Percentiles rank a stretch among this genome's conserved stretches.
These are phyloP conservation scores for Trichoderma guizhouense DNA, from an alignment of 2,329 filamentous ascomycete genomes.

Conservation along the genomic window DNA sequence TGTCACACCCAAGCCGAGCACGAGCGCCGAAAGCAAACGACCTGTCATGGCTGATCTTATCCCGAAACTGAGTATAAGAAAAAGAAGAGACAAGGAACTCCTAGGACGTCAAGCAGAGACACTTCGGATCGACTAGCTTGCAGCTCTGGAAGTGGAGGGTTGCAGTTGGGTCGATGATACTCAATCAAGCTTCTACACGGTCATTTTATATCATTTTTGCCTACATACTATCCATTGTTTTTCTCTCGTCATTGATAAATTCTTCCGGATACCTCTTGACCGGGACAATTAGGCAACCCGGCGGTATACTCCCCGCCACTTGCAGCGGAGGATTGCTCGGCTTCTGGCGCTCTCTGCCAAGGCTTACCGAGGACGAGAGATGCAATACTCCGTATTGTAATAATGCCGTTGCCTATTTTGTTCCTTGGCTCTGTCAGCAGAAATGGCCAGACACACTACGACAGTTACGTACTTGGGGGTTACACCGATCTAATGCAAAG, in stretches of 20 bases:
- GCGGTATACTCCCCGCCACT: neutral
- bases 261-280: neutral
- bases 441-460: neutral
- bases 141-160: neutral
- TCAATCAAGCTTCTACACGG: neutral
- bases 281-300: neutral
- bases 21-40: conserved; percentile 9
- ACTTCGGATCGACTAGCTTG: neutral
- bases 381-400: neutral
- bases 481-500: conserved; percentile 11
- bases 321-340: conserved; percentile 12
- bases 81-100: neutral
- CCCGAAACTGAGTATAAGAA: neutral
- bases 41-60: neutral
- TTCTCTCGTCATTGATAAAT: neutral
- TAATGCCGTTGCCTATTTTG: neutral
- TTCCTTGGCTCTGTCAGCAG: neutral
- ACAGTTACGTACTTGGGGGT: neutral
- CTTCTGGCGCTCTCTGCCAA: neutral
- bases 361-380: neutral
- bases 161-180: neutral
- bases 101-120: neutral
- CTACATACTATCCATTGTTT: neutral
- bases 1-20: conserved; percentile 11
- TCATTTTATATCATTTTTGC: neutral